Evolutionary conservation across 2,329 filamentous ascomycete species (phyloP).

Genomic region (Monilinia fructigena): DNA sequence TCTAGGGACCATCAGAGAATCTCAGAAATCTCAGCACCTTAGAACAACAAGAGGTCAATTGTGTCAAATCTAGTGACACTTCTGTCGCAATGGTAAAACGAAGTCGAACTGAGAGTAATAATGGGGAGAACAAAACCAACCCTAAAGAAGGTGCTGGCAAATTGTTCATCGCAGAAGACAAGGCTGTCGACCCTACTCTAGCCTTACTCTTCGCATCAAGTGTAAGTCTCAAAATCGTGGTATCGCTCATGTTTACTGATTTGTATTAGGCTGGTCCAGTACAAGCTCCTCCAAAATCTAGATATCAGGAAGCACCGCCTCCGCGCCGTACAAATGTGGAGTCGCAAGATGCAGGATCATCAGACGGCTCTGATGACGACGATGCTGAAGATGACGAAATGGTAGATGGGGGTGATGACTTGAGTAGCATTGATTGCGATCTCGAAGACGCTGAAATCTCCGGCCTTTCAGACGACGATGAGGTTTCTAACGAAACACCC

Average conservation of each 20-base stretch:
- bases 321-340: slow-evolving; percentile 33
- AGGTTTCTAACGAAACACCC: slow-evolving; percentile 29
- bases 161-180: slow-evolving; percentile 41
- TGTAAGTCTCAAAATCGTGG: slow-evolving; percentile 51
- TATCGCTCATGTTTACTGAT: slow-evolving; percentile 11
- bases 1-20: too few relatives aligned
- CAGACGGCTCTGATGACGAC: slow-evolving; percentile 35
- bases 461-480: slow-evolving; percentile 36
- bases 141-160: slow-evolving; percentile 33
- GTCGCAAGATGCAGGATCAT: slow-evolving; percentile 37
- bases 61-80: neutral
- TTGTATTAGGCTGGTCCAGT: slow-evolving; percentile 41
- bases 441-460: slow-evolving; percentile 41
- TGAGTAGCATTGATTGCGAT: slow-evolving; percentile 42
- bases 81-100: slow-evolving; percentile 37
- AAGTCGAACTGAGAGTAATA: slow-evolving; percentile 34
- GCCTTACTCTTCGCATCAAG: slow-evolving; percentile 70
- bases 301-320: slow-evolving; percentile 41
- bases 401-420: slow-evolving; percentile 39
- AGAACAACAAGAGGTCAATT: neutral
- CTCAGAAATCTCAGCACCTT: neutral
- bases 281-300: slow-evolving; percentile 39
- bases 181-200: slow-evolving; percentile 66
- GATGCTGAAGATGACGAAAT: slow-evolving; percentile 41
- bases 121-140: neutral